These are phyloP conservation scores for Claviceps sp. DNA, from an alignment of 2,329 filamentous ascomycete genomes.

Conservation along the genomic window DNA sequence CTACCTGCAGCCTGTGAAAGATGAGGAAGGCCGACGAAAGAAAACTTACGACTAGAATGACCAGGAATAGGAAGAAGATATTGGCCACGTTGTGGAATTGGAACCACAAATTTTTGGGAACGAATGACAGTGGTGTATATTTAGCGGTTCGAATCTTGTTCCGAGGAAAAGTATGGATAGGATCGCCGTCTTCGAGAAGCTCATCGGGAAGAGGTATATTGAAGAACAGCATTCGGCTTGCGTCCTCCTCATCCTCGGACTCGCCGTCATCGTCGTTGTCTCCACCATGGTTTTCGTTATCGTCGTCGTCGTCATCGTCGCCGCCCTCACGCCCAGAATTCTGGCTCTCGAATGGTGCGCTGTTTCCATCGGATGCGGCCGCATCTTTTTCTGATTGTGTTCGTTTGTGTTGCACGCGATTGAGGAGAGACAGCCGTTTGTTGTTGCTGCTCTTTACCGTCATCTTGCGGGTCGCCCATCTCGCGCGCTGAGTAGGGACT, in stretches of 20 bases:
- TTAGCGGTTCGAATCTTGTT: conserved; percentile 98
- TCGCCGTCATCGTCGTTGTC: conserved; percentile 23
- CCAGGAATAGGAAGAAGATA: conserved; percentile 93
- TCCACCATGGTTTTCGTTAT: conserved; percentile 21
- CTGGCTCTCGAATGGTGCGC: conserved; percentile 16
- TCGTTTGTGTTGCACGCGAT: conserved; percentile 55
- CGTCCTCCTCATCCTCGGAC: conserved; percentile 24
- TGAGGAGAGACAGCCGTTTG: conserved; percentile 74
- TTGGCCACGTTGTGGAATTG: conserved; percentile 99
- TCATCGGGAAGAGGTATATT: conserved; percentile 67
- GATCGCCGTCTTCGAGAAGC: conserved; percentile 64
- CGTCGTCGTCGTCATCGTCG: conserved; percentile 11
- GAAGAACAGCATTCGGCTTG: conserved; percentile 60
- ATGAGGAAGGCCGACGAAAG: neutral
- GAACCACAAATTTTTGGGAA: conserved; percentile 94
- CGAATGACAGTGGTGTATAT: conserved; percentile 87
- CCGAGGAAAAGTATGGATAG: conserved; percentile 56
- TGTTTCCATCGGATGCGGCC: conserved; percentile 21
- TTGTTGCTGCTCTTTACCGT: conserved; percentile 58
- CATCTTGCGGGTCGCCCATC: conserved; percentile 93
- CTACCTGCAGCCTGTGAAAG: neutral
- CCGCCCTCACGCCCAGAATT: conserved; percentile 14
- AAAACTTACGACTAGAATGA: conserved; percentile 75
- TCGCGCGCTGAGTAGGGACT: conserved; percentile 54
- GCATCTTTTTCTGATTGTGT: conserved; percentile 57